Evolutionary conservation across 1,284 basidiomycete genomes (phyloP), one percentile per base, ranked within the genome.

Genomic region (Ustilago curta): DNA sequence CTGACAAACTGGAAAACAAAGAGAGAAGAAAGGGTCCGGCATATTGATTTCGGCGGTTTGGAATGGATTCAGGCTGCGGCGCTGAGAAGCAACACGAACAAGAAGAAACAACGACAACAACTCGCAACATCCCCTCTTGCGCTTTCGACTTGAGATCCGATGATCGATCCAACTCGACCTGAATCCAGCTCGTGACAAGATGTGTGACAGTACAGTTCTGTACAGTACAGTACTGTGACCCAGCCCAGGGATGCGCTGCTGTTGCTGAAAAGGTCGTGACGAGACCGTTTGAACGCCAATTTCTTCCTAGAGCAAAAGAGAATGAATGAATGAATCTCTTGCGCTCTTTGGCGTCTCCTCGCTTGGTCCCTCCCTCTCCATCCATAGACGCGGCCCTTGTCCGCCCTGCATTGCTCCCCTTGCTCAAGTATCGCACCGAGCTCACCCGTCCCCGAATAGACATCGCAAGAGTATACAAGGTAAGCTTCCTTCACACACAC

Each of bases 21-120:
- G n/a, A n/a, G n/a, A n/a, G n/a, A 54, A 67, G 39, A 2, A 47
- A 68, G 65, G 65, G 65, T 68, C 59, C 54, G 37, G 23, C 54
- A 42, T 23, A 25, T 18, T 5, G 45, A 4, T 12, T 32, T n/a
- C 42, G 12, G 18, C 43, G 11, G 50, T 27, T 39, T 16, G 9
- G 35, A 37, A 31, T 35, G 35, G 35, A 21, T 59, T 44, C 48
- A 43, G 32, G 42, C 42, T 59, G 58, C 40, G 48, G 58, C 58
- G 45, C 40, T 21, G 21, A 37, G 4, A 27, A 25, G 32, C 32
- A 35, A 35, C 32, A 37, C 35, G 35, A 16, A 37, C 11, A 37
- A 37, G 12, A 37, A 37, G 2, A 37, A 37, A n/a, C n/a, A n/a
- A n/a, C n/a, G n/a, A n/a, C n/a, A n/a, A n/a, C n/a, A n/a, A n/a